Evolutionary conservation across 192 early-diverging fungal genomes (phyloP), one percentile per base, ranked within the genome.

Genomic region (Helicostylum pulchrum): DNA sequence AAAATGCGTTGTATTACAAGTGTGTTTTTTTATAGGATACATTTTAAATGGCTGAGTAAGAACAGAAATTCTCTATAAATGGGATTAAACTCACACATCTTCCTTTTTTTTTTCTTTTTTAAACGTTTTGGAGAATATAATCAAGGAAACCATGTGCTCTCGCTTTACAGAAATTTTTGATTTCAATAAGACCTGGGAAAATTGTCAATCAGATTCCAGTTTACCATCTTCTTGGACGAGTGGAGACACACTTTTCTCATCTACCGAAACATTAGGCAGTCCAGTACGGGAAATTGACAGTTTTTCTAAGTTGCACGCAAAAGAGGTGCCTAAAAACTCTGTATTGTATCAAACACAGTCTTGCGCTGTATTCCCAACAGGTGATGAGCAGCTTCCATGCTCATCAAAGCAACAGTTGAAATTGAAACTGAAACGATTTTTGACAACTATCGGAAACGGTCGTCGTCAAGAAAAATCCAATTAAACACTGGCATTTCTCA

Each of bases 161-260:
- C 36, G 57, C 11, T 59, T 59, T 59, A 59, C 57, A 44, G 57
- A 59, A 45, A 15, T 39, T 42, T 59, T 59, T 43, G 43, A 59
- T 45, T 20, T 59, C 1, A 21, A 59, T 23, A 36, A 43, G 19
- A 17, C 43, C 17, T 56, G 54, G 54, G 54, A 56, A 56, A 17
- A 39, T 10, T 39, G 17, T 31, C 31, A 17, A 56, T 56, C 54
- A 3, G 31, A 56, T 10, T 34, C 54, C 11, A 56, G n/a, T 17
- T 56, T 34, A 56, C 31, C 8, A 3, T 56, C 31, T 20, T 56
- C 31, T 11, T 14, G 36, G 9, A 39, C 36, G 7, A 39, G 36
- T 39, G 36, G 36, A 15, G 39, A 39, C 0, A 19, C 5, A 10
- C 23, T 43, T 14, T 44, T 21, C 21, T 59, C 57, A 59, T 59